Evolutionary conservation across 345 rosid species (phyloP), one percentile per base, ranked within the genome.

Genomic region (Euphorbia pulcherrima): DNA sequence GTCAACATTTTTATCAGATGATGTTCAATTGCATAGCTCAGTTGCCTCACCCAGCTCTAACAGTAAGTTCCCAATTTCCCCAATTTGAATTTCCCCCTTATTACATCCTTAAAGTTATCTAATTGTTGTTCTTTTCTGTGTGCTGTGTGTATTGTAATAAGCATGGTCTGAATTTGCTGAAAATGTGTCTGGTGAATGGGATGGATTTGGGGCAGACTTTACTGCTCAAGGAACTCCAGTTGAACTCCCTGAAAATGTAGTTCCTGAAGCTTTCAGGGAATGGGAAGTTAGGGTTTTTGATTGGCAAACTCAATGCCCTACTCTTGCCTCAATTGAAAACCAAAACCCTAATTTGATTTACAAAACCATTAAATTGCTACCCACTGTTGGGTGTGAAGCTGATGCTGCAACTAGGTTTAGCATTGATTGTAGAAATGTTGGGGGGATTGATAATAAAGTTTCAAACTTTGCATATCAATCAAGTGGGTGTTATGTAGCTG

Each of bases 241-340:
- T 21, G 96, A 91, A 71, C 94, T 91, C 35, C 97, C 96, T 5
- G 96, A 88, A 63, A 72, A 76, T 26, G 95, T 89, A 9, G 99
- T 94, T 59, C 99, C 99, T 16, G 92, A 84, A 77, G 97, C 99
- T 50, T 94, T 64, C 40, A 80, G 95, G 68, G 99, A 94, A 68
- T 94, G 99, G 99, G 99, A 94, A 71, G 95, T 94, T 54, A 80
- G 82, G 84, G 95, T 94, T 70, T 87, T 83, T 60, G 99, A 94
- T 72, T 94, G 99, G 99, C 99, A 94, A 80, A 94, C 96, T 51
- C 99, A 91, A 64, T 94, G 99, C 72, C 96, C 97, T 26, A 89
- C 97, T 40, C 90, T 89, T 39, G 97, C 96, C 60, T 76, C 76
- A 14, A 79, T 83, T 9, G 67, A 76, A 71, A 67, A 76, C 51